Conservation (phyloP, 441 rosid genomes). For the Mallotus japonicus region DNA sequence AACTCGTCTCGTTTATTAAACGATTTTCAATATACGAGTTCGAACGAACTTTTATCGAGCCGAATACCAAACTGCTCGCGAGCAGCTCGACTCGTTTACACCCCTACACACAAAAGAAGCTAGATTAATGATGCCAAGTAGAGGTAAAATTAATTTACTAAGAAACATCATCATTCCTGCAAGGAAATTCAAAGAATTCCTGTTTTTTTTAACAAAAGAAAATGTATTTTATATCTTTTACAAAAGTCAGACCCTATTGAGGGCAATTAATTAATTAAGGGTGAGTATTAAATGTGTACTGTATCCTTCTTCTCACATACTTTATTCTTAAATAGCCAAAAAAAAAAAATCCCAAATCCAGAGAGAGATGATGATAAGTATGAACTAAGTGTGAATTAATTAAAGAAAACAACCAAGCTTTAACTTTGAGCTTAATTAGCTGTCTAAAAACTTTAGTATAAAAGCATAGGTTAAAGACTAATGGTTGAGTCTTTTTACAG, state of each 20-base stretch:
- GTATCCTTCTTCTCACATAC: not conserved
- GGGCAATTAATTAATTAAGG: not conserved
- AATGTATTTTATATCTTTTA: not conserved
- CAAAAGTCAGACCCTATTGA: not conserved
- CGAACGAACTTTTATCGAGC: no score
- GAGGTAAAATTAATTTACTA: not conserved
- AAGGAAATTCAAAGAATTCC: not conserved
- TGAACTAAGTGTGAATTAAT: not conserved
- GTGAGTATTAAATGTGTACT: not conserved
- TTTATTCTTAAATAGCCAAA: not conserved
- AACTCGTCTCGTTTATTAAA: no score
- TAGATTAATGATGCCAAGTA: not conserved
- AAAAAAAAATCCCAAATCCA: not conserved
- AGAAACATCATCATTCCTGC: not conserved
- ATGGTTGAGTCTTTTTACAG: constrained; percentile 44
- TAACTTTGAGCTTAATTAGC: constrained; percentile 31
- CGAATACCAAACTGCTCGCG: no score
- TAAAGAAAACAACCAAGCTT: constrained; percentile 6
- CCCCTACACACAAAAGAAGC: no score
- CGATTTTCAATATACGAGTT: no score
- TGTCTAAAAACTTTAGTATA: constrained; percentile 34
- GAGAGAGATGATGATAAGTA: not conserved
- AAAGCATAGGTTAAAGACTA: constrained; percentile 39
- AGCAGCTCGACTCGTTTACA: no score
- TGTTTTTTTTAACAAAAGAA: not conserved